Conservation (phyloP, 108 stramenopile species). For the Pseudonitzschia pungens region DNA sequence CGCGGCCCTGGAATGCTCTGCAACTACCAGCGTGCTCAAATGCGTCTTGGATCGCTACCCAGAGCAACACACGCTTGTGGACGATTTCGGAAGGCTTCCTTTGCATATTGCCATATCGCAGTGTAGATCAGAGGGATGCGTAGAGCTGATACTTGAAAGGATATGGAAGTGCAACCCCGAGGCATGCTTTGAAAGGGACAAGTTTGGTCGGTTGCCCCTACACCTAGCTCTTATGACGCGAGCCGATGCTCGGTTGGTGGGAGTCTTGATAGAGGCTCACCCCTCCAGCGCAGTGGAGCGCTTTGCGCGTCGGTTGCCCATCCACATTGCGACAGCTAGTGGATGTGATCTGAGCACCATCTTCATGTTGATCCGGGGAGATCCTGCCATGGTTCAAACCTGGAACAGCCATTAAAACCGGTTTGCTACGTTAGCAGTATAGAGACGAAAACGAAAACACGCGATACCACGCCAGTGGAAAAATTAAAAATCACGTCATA, state of each 20-base stretch:
- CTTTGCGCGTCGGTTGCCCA: slow-evolving; percentile 27
- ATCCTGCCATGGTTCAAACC: slow-evolving; percentile 42
- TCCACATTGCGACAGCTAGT: slow-evolving; percentile 39
- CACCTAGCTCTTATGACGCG: slow-evolving; percentile 35
- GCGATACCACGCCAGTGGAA: no score
- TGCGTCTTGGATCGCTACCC: slow-evolving; percentile 25
- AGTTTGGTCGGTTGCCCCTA: slow-evolving; percentile 38
- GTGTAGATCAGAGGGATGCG: background rate
- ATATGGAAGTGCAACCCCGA: slow-evolving; percentile 27
- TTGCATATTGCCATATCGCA: slow-evolving; percentile 35
- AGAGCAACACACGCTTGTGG: slow-evolving; percentile 26
- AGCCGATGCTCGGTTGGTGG: slow-evolving; percentile 27
- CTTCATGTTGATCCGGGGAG: slow-evolving; percentile 43
- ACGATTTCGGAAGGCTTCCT: slow-evolving; percentile 34
- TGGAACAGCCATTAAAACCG: background rate
- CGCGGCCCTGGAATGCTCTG: slow-evolving; percentile 44
- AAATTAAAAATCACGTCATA: no score
- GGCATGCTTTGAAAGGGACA: slow-evolving; percentile 34
- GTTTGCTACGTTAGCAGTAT: no score
- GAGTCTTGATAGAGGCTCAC: slow-evolving; percentile 37
- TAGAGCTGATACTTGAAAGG: slow-evolving; percentile 25
- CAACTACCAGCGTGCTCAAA: slow-evolving; percentile 32
- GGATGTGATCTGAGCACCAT: slow-evolving; percentile 50
- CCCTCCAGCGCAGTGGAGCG: slow-evolving; percentile 25
- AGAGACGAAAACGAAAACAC: background rate